Percentiles rank a stretch among this genome's conserved stretches.
Conservation (phyloP, 1,284 basidiomycete genomes). For the Amylostereum areolatum region DNA sequence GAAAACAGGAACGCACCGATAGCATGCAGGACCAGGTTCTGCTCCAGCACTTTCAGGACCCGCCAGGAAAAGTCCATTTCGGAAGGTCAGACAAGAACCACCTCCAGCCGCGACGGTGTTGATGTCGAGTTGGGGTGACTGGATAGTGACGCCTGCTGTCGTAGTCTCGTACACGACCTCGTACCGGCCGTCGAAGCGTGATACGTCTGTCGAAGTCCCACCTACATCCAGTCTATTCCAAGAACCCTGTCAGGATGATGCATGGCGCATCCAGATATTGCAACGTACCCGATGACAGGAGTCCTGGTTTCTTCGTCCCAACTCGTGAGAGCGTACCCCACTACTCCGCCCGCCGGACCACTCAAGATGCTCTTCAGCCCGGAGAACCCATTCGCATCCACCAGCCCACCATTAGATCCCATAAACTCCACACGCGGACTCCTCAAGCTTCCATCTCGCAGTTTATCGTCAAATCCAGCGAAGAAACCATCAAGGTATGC, state of each 20-base stretch:
- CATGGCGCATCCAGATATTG: background rate
- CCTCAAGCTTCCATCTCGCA: conserved; percentile 40
- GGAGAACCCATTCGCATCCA: conserved; percentile 81
- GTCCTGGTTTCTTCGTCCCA: conserved; percentile 65
- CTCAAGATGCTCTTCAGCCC: conserved; percentile 86
- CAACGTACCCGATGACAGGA: conserved; percentile 68
- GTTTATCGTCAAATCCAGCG: conserved; percentile 74
- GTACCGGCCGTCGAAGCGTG: conserved; percentile 80
- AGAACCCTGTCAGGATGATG: background rate
- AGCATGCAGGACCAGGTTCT: conserved; percentile 80
- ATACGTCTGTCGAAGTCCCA: conserved; percentile 89
- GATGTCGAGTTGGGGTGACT: conserved; percentile 84
- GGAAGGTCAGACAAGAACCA: conserved; percentile 76
- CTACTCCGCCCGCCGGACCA: conserved; percentile 86
- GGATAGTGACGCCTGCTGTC: conserved; percentile 85
- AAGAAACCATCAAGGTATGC: conserved; percentile 94
- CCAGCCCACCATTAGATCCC: conserved; percentile 84
- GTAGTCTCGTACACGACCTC: conserved; percentile 90
- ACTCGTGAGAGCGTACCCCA: conserved; percentile 80
- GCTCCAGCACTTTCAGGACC: conserved; percentile 84
- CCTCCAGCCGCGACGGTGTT: conserved; percentile 88
- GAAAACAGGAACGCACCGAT: conserved; percentile 42
- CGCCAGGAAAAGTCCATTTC: conserved; percentile 78
- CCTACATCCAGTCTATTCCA: conserved; percentile 69
- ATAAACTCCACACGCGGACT: conserved; percentile 77